Conservation (phyloP, 495 filamentous ascomycete genomes). For the Penicillium salamii region DNA sequence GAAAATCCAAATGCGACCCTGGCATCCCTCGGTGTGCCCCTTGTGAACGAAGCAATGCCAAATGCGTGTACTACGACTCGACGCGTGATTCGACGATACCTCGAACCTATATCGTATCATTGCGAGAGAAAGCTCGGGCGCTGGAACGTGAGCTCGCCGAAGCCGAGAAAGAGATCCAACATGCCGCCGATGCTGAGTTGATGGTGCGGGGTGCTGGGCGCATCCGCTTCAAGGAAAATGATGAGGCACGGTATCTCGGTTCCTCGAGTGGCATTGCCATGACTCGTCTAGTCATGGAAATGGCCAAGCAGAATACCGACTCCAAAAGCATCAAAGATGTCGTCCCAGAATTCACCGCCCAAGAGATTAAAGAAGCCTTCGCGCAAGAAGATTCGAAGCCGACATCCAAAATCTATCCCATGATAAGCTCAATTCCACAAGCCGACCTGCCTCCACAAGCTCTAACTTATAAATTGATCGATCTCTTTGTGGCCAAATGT, state of each 20-base stretch:
- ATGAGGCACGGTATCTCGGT: conserved; percentile 85
- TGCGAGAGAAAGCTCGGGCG: conserved; percentile 75
- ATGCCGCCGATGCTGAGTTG: conserved; percentile 68
- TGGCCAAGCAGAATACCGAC: conserved; percentile 84
- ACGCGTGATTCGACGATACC: conserved; percentile 73
- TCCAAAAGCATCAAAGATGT: conserved; percentile 84
- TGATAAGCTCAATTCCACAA: conserved; percentile 72
- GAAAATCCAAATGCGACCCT: conserved; percentile 92
- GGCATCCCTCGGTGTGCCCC: conserved; percentile 86
- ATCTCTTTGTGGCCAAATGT: conserved; percentile 81
- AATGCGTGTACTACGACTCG: conserved; percentile 92
- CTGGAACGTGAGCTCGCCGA: conserved; percentile 71
- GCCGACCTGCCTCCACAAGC: conserved; percentile 61
- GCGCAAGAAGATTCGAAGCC: conserved; percentile 56
- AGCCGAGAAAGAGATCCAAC: conserved; percentile 61
- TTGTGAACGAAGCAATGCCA: conserved; percentile 83
- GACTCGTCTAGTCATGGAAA: conserved; percentile 88
- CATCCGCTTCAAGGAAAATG: conserved; percentile 74
- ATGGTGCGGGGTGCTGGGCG: conserved; percentile 79
- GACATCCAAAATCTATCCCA: conserved; percentile 69
- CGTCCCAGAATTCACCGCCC: conserved; percentile 65
- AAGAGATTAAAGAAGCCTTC: conserved; percentile 56
- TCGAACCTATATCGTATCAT: conserved; percentile 80
- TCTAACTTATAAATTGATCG: conserved; percentile 69
- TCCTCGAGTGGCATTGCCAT: conserved; percentile 93